A percentile compares a stretch with the other conserved stretches of the same genome.
These are phyloP conservation scores for Termitomyces sp. DNA, from an alignment of 768 basidiomycete genomes.

Conservation along the genomic window DNA sequence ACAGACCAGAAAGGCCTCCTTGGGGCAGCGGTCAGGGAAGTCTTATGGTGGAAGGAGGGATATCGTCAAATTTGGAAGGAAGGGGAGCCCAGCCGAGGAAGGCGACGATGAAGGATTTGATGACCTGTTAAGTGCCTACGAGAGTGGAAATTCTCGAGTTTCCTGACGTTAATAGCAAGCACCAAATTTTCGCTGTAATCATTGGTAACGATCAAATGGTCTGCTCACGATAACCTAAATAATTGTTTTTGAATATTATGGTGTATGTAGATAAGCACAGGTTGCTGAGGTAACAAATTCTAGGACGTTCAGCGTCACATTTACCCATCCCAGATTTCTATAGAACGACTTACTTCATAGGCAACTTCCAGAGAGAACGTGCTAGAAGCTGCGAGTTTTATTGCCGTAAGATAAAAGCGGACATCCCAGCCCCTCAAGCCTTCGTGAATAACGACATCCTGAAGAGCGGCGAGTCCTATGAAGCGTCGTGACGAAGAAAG, in stretches of 20 bases:
- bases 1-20: constrained; percentile 41
- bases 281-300: constrained; percentile 63
- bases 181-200: too few relatives aligned
- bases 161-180: constrained; percentile 1
- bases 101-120: constrained; percentile 78
- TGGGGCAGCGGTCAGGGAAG: constrained; percentile 39
- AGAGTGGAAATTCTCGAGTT: constrained; percentile 49
- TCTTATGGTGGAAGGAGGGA: constrained; percentile 38
- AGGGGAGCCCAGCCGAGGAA: constrained; percentile 68
- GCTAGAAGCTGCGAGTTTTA: constrained; percentile 27
- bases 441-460: constrained; percentile 71
- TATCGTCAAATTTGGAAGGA: constrained; percentile 21
- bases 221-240: constrained; percentile 14
- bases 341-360: constrained; percentile 46
- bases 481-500: constrained; percentile 44
- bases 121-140: constrained; percentile 75
- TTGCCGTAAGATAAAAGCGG: constrained; percentile 57
- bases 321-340: neutral
- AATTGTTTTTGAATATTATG: constrained; percentile 50
- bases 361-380: constrained; percentile 43
- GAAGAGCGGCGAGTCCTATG: constrained; percentile 48
- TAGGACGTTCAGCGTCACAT: constrained; percentile 19
- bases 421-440: constrained; percentile 69
- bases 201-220: neutral
- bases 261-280: constrained; percentile 56